Conservation (phyloP, 2,329 filamentous ascomycete genomes). For the Colletotrichum somersetense region DNA sequence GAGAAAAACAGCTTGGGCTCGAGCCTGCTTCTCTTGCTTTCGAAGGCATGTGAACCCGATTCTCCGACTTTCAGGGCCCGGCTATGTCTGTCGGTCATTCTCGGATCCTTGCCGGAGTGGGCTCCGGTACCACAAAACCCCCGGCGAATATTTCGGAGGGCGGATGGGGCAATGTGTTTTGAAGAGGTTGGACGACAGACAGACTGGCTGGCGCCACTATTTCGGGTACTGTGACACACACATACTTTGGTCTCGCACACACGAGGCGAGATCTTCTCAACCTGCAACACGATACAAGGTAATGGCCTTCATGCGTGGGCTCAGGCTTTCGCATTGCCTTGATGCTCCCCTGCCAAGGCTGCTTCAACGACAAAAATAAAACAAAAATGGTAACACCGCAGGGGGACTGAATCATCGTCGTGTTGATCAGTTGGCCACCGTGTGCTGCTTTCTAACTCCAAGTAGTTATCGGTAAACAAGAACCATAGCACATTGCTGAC, state of each 20-base stretch:
- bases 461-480: neutral
- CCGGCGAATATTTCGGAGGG: conserved; percentile 10
- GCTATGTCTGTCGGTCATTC: neutral
- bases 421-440: neutral
- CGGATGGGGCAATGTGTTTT: neutral
- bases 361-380: neutral
- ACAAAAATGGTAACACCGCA: neutral
- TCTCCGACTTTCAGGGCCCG: neutral
- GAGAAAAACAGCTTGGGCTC: neutral
- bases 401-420: neutral
- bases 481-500: neutral
- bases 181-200: no score
- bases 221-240: neutral
- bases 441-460: neutral
- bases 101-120: conserved; percentile 9
- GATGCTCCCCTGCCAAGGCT: neutral
- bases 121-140: conserved; percentile 3
- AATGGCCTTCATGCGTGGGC: conserved; percentile 11
- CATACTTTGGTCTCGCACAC: neutral
- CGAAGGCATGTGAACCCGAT: neutral
- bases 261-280: conserved; percentile 13
- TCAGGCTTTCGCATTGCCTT: neutral
- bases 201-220: neutral
- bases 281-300: conserved; percentile 22
- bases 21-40: neutral